A percentile compares a stretch with the other conserved stretches of the same genome.
Evolutionary conservation across 83 land plant species (phyloP).

Genomic region (Isoetes engelmannii): DNA sequence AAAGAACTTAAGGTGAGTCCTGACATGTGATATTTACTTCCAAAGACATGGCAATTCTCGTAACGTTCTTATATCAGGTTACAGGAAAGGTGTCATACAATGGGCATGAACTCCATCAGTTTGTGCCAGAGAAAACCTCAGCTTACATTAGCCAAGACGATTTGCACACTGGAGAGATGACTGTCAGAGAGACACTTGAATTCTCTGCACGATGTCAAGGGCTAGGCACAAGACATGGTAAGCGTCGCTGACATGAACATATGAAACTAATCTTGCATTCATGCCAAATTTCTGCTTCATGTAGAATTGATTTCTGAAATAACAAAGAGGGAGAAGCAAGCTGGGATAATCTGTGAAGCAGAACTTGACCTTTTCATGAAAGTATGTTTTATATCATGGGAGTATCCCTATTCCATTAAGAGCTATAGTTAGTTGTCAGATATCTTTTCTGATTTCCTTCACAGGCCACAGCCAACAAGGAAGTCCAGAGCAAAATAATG

Average conservation of each 20-base stretch:
- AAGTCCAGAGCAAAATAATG: conserved; percentile 18
- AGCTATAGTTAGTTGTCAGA: neutral
- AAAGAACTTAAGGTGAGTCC: conserved; percentile 16
- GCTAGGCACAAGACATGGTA: conserved; percentile 22
- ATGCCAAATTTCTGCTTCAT: neutral
- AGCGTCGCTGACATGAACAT: neutral
- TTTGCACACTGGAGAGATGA: conserved; percentile 11
- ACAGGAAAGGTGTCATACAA: conserved; percentile 23
- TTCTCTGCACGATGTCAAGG: conserved; percentile 19
- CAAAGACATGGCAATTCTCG: neutral
- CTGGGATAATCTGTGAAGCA: conserved; percentile 18
- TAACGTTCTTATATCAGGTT: conserved; percentile 10
- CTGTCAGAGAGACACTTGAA: conserved; percentile 11
- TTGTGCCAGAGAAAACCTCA: conserved; percentile 17
- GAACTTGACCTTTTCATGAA: conserved; percentile 23
- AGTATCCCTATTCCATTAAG: neutral
- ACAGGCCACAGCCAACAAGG: conserved; percentile 18
- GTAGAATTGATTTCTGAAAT: conserved; percentile 20
- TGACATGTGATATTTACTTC: neutral
- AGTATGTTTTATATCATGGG: conserved; percentile 7
- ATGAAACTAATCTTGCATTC: neutral
- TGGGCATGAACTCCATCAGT: conserved; percentile 19
- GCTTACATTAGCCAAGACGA: conserved; percentile 5
- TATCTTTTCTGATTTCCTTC: neutral
- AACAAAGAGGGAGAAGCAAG: conserved; percentile 18